Conservation (phyloP, 208 protist genomes). For the Naegleria fowleri region DNA sequence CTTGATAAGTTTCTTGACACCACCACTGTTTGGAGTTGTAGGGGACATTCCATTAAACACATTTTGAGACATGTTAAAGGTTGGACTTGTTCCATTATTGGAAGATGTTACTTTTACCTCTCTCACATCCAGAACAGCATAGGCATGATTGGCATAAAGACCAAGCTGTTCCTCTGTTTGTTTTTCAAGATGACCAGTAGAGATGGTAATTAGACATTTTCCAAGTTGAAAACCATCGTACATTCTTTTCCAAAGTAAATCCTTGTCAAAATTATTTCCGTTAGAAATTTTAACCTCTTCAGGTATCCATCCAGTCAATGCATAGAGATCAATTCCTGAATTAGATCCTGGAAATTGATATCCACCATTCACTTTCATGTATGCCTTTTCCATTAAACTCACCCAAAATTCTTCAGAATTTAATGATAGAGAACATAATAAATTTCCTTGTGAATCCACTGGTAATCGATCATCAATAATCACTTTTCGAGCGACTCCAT, state of each 20-base stretch:
- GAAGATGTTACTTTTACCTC: not conserved
- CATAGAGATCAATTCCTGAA: constrained; percentile 20
- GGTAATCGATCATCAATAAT: constrained; percentile 75
- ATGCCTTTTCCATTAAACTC: constrained; percentile 76
- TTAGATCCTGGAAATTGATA: constrained; percentile 71
- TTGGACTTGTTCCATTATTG: not conserved
- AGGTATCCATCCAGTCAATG: not conserved
- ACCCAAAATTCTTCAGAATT: constrained; percentile 58
- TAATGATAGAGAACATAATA: constrained; percentile 43
- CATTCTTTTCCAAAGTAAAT: not conserved
- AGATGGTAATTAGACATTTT: not conserved
- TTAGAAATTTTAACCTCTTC: not conserved
- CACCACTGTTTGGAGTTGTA: too few species aligned
- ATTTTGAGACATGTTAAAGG: too few species aligned
- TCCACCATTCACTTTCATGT: constrained; percentile 76
- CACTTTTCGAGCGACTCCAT: constrained; percentile 38
- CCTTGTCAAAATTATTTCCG: not conserved
- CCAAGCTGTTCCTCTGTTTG: not conserved
- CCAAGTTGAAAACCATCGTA: not conserved
- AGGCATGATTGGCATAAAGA: not conserved
- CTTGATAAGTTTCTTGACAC: not conserved
- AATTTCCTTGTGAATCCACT: constrained; percentile 55
- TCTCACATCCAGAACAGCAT: not conserved
- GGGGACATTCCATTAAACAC: too few species aligned
- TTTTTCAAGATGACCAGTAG: not conserved